Conservation (phyloP, 345 rosid genomes). For the Theobroma cacao region DNA sequence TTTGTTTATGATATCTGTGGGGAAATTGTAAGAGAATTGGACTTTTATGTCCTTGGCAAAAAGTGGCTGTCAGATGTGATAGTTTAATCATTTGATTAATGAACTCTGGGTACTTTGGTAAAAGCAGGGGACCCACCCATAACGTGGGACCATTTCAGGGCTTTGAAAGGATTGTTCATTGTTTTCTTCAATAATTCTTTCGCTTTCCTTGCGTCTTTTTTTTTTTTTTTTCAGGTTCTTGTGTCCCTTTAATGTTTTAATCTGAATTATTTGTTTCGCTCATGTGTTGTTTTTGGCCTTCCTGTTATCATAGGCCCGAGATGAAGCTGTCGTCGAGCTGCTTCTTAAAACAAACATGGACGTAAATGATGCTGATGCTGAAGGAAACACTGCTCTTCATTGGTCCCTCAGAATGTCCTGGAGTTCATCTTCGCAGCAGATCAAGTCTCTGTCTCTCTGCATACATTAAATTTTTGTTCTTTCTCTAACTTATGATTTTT, state of each 20-base stretch:
- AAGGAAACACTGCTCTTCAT: slow-evolving; percentile 75
- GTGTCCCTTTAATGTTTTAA: not conserved
- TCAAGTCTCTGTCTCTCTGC: slow-evolving; percentile 38
- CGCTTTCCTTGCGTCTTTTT: not conserved
- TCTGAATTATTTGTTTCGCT: not conserved
- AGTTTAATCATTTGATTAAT: not conserved
- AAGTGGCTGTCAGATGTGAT: not conserved
- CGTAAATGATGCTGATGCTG: slow-evolving; percentile 60
- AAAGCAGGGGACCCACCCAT: not conserved
- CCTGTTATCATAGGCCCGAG: slow-evolving; percentile 53
- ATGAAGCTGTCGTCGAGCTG: slow-evolving; percentile 63
- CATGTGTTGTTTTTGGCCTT: not conserved
- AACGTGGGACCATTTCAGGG: not conserved
- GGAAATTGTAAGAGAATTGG: not conserved
- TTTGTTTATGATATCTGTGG: not conserved
- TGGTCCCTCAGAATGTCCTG: slow-evolving; percentile 59
- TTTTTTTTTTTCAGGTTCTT: too few species aligned
- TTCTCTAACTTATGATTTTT: too few species aligned
- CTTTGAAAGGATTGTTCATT: not conserved
- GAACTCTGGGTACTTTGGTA: slow-evolving; percentile 14
- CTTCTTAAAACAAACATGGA: slow-evolving; percentile 57
- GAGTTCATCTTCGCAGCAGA: slow-evolving; percentile 53
- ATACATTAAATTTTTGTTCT: not conserved
- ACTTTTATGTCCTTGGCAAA: not conserved
- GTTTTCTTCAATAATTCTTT: not conserved